Evolutionary conservation across 1,284 basidiomycete species (phyloP).

Genomic region (Leccinum subrobustum): DNA sequence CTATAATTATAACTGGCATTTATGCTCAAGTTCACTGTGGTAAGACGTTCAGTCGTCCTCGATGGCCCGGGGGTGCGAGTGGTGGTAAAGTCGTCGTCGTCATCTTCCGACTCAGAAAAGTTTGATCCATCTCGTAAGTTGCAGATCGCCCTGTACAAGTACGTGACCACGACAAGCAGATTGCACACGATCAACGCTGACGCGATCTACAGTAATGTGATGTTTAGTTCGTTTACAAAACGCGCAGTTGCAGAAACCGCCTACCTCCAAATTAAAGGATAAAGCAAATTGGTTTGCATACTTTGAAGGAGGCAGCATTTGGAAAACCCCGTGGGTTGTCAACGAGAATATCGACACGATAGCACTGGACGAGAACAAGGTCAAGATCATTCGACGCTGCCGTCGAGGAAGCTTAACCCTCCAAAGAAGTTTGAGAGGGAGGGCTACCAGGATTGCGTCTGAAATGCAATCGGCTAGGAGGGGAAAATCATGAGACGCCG

Average conservation of each 20-base stretch:
- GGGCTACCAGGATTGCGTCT: not conserved
- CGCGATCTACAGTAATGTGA: not conserved
- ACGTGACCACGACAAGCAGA: not conserved
- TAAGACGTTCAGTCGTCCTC: not conserved
- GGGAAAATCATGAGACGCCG: not conserved
- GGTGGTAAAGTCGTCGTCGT: not conserved
- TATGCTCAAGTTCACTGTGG: not conserved
- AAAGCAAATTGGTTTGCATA: not conserved
- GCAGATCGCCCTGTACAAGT: not conserved
- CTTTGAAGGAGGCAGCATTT: not conserved
- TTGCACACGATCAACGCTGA: not conserved
- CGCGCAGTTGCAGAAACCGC: not conserved
- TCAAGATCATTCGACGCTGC: not conserved
- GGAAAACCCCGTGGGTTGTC: not conserved
- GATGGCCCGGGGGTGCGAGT: not conserved
- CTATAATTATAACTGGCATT: not conserved
- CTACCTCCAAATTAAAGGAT: not conserved
- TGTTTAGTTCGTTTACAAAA: not conserved
- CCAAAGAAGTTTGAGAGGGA: not conserved
- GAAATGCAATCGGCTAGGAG: not conserved
- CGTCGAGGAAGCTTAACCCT: not conserved
- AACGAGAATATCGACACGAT: not conserved
- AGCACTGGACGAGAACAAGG: not conserved
- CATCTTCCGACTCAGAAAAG: not conserved
- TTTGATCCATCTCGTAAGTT: not conserved